Evolutionary conservation across 1,139 yeast species (phyloP).

Genomic region (Citeromyces siamensis): DNA sequence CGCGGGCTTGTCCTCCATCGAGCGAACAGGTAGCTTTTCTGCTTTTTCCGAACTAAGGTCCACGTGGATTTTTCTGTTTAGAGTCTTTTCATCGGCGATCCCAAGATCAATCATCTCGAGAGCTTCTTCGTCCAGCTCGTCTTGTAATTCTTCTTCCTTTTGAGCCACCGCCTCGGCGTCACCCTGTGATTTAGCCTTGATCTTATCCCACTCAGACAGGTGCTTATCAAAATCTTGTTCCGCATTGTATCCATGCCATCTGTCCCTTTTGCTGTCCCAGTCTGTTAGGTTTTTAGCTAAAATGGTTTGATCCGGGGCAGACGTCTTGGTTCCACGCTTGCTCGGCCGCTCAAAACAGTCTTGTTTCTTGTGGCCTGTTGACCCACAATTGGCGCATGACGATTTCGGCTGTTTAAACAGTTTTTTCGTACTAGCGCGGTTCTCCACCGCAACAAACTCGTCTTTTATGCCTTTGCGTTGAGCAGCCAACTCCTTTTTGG

Average conservation of each 20-base stretch:
- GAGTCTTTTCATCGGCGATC: not conserved
- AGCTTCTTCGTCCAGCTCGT: constrained; percentile 21
- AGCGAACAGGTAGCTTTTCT: constrained; percentile 17
- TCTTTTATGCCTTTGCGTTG: constrained; percentile 24
- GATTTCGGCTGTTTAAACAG: constrained; percentile 17
- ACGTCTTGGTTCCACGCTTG: constrained; percentile 23
- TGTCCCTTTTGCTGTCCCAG: constrained; percentile 61
- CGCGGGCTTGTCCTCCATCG: constrained; percentile 26
- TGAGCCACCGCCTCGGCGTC: constrained; percentile 35
- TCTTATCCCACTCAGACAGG: constrained; percentile 30
- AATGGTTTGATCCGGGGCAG: constrained; percentile 8
- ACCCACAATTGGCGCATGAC: constrained; percentile 42
- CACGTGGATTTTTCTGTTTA: not conserved
- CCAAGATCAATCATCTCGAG: constrained; percentile 1
- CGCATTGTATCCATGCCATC: constrained; percentile 67
- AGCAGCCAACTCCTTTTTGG: constrained; percentile 18
- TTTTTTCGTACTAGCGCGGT: constrained; percentile 15
- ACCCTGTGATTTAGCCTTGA: constrained; percentile 15
- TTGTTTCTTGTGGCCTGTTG: constrained; percentile 27
- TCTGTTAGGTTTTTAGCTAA: constrained; percentile 26
- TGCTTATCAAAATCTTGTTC: constrained; percentile 41
- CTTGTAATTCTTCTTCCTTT: constrained; percentile 37
- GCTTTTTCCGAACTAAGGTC: constrained; percentile 10
- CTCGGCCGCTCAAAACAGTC: constrained; percentile 43
- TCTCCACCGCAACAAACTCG: constrained; percentile 13